These are phyloP conservation scores for Mytilinidion resinicola DNA, from an alignment of 495 filamentous ascomycete species.

Conservation along the genomic window DNA sequence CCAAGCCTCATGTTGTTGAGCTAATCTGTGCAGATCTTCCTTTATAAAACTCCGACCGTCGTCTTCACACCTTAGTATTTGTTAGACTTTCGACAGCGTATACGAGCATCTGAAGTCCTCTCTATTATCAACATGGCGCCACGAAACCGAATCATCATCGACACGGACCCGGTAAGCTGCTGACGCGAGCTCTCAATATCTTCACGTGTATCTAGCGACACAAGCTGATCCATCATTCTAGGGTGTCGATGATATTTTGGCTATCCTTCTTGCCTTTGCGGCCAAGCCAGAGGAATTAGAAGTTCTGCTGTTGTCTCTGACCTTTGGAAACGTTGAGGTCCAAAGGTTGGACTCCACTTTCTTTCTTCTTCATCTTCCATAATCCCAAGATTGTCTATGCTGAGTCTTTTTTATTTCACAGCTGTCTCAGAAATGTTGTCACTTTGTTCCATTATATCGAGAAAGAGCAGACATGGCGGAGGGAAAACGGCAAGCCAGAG, in stretches of 20 bases:
- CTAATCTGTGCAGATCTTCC: too few relatives aligned
- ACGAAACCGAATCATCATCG: constrained; percentile 77
- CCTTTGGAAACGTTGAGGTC: constrained; percentile 86
- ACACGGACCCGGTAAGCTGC: constrained; percentile 65
- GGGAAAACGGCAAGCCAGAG: constrained; percentile 52
- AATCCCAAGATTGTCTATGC: background rate
- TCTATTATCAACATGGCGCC: constrained; percentile 26
- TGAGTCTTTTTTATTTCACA: constrained; percentile 30
- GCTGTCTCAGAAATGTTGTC: constrained; percentile 83
- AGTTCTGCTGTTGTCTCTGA: constrained; percentile 80
- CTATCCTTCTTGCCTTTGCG: constrained; percentile 75
- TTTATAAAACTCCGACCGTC: too few relatives aligned
- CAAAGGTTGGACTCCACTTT: constrained; percentile 48
- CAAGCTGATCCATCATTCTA: constrained; percentile 23
- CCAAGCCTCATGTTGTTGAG: too few relatives aligned
- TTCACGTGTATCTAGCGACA: background rate
- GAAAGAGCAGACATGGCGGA: constrained; percentile 80
- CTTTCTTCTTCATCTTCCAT: background rate
- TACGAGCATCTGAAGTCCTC: too few relatives aligned
- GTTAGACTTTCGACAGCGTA: too few relatives aligned
- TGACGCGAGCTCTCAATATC: background rate
- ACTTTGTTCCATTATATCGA: constrained; percentile 90
- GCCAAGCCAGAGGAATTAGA: constrained; percentile 81
- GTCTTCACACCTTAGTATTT: too few relatives aligned
- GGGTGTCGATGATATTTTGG: constrained; percentile 92